phyloP scores from a whole-genome alignment of 2,329 filamentous ascomycete species.

The Penicillium italicum region DNA sequence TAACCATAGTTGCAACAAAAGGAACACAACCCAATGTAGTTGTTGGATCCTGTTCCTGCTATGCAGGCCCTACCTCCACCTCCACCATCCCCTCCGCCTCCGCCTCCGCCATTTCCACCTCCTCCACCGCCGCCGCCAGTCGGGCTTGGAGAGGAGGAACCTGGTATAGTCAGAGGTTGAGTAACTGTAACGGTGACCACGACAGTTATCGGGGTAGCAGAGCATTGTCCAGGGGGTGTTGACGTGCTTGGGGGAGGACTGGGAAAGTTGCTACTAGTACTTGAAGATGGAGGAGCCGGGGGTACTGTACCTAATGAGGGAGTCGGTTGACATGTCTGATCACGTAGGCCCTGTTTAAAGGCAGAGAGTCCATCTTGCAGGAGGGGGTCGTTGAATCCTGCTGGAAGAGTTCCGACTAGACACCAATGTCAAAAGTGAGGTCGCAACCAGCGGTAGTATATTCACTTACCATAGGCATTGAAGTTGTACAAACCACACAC shows the following conservation, averaged over 20 bases:
- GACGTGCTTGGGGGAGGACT: slow-evolving; percentile 1
- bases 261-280: background rate
- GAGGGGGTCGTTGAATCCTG: slow-evolving; percentile 17
- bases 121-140: background rate
- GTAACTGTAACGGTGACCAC: slow-evolving; percentile 7
- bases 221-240: background rate
- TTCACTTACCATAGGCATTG: slow-evolving; percentile 37
- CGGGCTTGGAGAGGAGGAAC: background rate
- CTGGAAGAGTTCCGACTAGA: slow-evolving; percentile 25
- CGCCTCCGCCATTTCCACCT: no score
- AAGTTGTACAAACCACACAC: slow-evolving; percentile 38
- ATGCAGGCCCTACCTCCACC: slow-evolving; percentile 15
- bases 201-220: background rate
- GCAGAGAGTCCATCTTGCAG: slow-evolving; percentile 20
- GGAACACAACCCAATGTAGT: slow-evolving; percentile 30
- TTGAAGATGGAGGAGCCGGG: slow-evolving; percentile 3
- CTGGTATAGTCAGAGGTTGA: background rate
- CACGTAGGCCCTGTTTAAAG: slow-evolving; percentile 22
- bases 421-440: background rate
- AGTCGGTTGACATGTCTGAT: slow-evolving; percentile 19
- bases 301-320: slow-evolving; percentile 23
- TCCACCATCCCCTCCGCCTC: background rate
- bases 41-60: slow-evolving; percentile 28
- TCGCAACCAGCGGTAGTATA: background rate
- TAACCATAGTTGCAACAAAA: slow-evolving; percentile 34